Base-by-base conservation (phyloP, 2,329 filamentous ascomycete genomes). In the Metarhizium robertsii region DNA sequence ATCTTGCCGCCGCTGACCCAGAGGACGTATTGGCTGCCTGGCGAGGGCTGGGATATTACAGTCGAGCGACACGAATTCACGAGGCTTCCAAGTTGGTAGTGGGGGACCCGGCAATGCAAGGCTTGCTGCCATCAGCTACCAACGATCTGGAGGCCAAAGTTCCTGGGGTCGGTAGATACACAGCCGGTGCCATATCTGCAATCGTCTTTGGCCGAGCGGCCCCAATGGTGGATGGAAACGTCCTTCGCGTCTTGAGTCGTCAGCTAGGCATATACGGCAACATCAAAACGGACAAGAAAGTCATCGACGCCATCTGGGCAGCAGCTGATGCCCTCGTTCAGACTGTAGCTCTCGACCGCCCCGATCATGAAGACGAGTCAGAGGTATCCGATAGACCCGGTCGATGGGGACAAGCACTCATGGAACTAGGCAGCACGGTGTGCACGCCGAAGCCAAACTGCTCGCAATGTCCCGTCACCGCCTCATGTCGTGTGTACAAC, bases 191-290 rank as follows among this genome's bases (percentile, higher is more conserved):
- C 4, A 77, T 86, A 5, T 76, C 80, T 0, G 79, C 80, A 53
- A 86, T 86, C 52, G 82, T 83, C 0, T 86, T 83, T 61, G 83
- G 83, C 0, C 71, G 73, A 30, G 69, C 81, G 0, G 79, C 77
- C 38, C 75, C 83, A 2, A 82, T 86, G 74, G 79, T 86, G 0
- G 83, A 86, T 61, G 83, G 83, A 10, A 86, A 86, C 56, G 83
- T 86, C 7, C 64, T 82, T 25, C 71, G 83, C 11, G 83, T 86
- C 20, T 64, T 86, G 56, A 83, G 80, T 58, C 71, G 83, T 29
- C 83, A 85, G 65, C 68, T 85, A 20, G 83, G 81, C 0, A 59
- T 86, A 0, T 72, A 78, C 42, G 79, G 74, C 11, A 79, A 84
- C 59, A 75, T 77, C 13, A 84, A 85, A 63, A 71, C 76, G 6